Percentiles rank a stretch among this genome's conserved stretches.
Evolutionary conservation across 2,329 filamentous ascomycete genomes (phyloP).

Genomic region (Curvularia eragrostidis): DNA sequence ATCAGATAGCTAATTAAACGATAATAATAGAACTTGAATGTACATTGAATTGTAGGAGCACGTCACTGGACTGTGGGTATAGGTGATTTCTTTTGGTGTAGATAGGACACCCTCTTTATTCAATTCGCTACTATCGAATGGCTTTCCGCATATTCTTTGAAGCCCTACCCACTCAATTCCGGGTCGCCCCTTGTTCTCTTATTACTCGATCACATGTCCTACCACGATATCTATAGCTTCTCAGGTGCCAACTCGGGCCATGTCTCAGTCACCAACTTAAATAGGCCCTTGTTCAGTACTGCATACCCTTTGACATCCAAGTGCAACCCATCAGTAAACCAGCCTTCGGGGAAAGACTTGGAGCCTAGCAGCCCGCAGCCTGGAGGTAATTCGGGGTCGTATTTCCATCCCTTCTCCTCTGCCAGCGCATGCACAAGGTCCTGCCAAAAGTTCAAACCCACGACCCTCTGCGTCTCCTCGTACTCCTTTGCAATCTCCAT

Average conservation of each 20-base stretch:
- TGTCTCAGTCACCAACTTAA: constrained; percentile 29
- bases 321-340: constrained; percentile 51
- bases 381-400: constrained; percentile 43
- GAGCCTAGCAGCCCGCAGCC: constrained; percentile 45
- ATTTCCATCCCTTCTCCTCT: constrained; percentile 34
- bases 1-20: constrained; percentile 22
- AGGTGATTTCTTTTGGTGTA: no score
- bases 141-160: no score
- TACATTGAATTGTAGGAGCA: no score
- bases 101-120: no score
- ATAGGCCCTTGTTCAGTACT: constrained; percentile 34
- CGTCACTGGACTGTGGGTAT: no score
- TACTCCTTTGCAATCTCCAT: constrained; percentile 47
- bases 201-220: no score
- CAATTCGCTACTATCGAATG: no score
- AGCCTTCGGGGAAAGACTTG: constrained; percentile 41
- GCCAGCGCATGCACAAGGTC: constrained; percentile 34
- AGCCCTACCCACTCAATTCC: no score
- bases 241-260: constrained; percentile 45
- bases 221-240: constrained; percentile 10
- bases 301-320: constrained; percentile 42
- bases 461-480: constrained; percentile 42
- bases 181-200: no score
- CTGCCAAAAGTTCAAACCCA: constrained; percentile 47
- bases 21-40: not conserved